Conservation (phyloP, 225 moss, liverwort and hornwort genomes). For the Polytrichum formosum region DNA sequence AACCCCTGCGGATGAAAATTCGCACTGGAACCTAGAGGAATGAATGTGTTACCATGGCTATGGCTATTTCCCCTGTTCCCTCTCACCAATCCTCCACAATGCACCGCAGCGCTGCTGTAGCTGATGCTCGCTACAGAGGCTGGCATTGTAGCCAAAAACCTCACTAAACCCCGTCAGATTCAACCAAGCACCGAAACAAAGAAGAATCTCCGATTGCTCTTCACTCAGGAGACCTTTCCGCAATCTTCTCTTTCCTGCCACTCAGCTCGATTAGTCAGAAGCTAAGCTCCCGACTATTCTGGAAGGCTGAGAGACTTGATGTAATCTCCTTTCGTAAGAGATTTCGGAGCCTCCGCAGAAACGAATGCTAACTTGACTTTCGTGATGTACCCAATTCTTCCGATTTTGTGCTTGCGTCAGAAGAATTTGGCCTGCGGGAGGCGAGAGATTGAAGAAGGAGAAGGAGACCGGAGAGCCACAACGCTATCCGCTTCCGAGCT, state of each 20-base stretch:
- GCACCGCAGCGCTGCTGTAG: conserved; percentile 39
- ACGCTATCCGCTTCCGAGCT: conserved; percentile 55
- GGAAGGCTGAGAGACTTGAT: no score
- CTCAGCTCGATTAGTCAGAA: no score
- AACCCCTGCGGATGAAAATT: conserved; percentile 33
- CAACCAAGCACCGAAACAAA: neutral
- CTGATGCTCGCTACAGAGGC: conserved; percentile 55
- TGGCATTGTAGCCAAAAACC: conserved; percentile 41
- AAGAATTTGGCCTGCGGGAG: no score
- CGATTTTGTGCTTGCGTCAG: neutral
- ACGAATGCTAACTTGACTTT: neutral
- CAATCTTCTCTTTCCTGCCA: no score
- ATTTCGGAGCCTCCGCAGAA: neutral
- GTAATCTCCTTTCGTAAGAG: neutral
- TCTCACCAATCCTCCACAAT: conserved; percentile 14
- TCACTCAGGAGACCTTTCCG: neutral
- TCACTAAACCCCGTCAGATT: conserved; percentile 3
- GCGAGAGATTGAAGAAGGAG: neutral
- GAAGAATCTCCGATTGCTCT: conserved; percentile 17
- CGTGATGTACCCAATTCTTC: neutral
- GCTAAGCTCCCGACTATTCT: no score
- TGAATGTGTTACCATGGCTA: conserved; percentile 22
- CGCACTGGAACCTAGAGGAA: conserved; percentile 31
- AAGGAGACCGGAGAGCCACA: conserved; percentile 23
- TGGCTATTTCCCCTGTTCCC: no score